Evolutionary conservation across 192 early-diverging fungal species (phyloP).

Genomic region (Coemansia interrupta): DNA sequence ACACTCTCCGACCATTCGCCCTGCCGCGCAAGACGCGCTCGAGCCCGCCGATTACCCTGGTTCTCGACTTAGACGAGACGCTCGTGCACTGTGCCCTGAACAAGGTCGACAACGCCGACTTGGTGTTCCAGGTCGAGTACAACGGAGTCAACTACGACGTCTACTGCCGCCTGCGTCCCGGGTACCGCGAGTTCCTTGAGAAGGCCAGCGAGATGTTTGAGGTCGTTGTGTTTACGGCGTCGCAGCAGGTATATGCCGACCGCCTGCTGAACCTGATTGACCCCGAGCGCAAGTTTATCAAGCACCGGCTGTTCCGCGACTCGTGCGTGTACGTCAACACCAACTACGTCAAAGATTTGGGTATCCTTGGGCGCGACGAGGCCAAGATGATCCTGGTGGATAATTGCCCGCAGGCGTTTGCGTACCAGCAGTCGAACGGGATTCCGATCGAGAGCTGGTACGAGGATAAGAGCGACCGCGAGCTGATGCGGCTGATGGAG

Average conservation of each 20-base stretch:
- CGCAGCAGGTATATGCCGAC: conserved; percentile 72
- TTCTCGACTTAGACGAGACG: conserved; percentile 68
- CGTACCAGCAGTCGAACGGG: conserved; percentile 69
- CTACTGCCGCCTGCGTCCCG: conserved; percentile 67
- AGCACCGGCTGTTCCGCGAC: conserved; percentile 67
- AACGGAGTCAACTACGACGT: conserved; percentile 62
- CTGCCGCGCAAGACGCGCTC: conserved; percentile 61
- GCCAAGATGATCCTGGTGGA: conserved; percentile 64
- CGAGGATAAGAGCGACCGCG: conserved; percentile 63
- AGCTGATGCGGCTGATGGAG: conserved; percentile 58
- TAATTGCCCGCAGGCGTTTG: conserved; percentile 73
- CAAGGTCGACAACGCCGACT: conserved; percentile 56
- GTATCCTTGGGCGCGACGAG: conserved; percentile 65
- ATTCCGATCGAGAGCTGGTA: conserved; percentile 74
- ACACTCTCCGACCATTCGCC: conserved; percentile 53
- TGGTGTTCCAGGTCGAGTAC: conserved; percentile 64
- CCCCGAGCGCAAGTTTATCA: conserved; percentile 58
- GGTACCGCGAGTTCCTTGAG: conserved; percentile 60
- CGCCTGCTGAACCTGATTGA: conserved; percentile 61
- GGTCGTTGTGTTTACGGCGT: conserved; percentile 72
- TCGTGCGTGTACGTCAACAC: conserved; percentile 64
- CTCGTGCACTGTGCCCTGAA: conserved; percentile 66
- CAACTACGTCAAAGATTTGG: conserved; percentile 70
- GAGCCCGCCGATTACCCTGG: conserved; percentile 63
- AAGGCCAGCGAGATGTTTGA: conserved; percentile 60